Base-by-base conservation (phyloP, 2,329 filamentous ascomycete species). In the Balansia obtecta region DNA sequence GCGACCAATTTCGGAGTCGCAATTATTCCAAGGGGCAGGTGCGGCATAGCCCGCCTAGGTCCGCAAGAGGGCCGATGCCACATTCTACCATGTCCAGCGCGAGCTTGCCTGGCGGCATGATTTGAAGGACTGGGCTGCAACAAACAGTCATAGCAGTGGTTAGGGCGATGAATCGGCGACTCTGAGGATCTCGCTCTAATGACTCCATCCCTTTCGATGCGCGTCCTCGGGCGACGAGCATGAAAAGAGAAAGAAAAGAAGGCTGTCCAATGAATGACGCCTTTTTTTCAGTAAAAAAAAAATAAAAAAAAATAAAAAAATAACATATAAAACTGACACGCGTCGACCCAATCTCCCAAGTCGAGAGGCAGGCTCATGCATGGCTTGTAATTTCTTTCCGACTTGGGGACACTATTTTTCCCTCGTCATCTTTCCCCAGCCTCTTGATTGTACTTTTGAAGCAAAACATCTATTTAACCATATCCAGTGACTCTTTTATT, bases 101-200 rank as follows among this genome's bases (percentile, higher is more conserved):
- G 49, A 61, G 54, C 49, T 52, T 68, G 52, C 67, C 71, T 0
- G 71, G 71, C 20, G 72, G 71, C 47, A 71, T 74, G 71, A 73
- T 74, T 52, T 74, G 58, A 66, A 52, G 10, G 20, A 20, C 11
- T 18, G 13, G 16, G 43, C 39, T 33, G 10, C 16, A n/a, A n/a
- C 15, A 20, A 39, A 15, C 10, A 4, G 32, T 15, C 18, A 6
- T 12, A 38, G 27, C 32, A 12, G 12, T 12, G 6, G 9, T 13
- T 34, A 6, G 10, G 27, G 34, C 30, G 47, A 48, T 22, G n/a
- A 32, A 3, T 27, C 10, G 32, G 27, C 27, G 15, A 45, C 27
- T 45, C 33, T 37, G 10, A 37, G 33, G 33, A 37, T 10, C n/a
- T n/a, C n/a, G n/a, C 22, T 27, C 22, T 27, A 6, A 27, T 6